A percentile compares a stretch with the other conserved stretches of the same genome.
Conservation (phyloP, 805 yeast genomes). For the Candida michaelii region DNA sequence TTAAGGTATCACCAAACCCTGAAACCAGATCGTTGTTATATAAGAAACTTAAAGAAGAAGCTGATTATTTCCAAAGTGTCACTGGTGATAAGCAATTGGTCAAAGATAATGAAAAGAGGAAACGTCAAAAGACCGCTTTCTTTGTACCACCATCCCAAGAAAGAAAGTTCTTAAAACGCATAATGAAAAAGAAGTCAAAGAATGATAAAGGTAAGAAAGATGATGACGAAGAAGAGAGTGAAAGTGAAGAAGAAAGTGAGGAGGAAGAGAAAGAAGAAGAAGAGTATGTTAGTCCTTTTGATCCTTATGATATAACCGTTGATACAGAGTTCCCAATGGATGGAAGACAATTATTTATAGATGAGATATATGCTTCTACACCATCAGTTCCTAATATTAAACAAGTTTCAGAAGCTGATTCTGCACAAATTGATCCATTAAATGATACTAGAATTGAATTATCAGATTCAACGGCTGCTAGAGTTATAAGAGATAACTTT, state of each 20-base stretch:
- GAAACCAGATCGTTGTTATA: not conserved
- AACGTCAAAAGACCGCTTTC: constrained; percentile 26
- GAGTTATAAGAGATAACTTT: constrained; percentile 26
- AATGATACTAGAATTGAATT: constrained; percentile 20
- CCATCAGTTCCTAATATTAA: constrained; percentile 21
- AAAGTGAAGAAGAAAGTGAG: constrained; percentile 13
- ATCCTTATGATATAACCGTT: constrained; percentile 34
- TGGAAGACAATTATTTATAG: constrained; percentile 32
- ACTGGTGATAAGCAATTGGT: constrained; percentile 34
- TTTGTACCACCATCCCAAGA: constrained; percentile 22
- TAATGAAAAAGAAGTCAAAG: constrained; percentile 12
- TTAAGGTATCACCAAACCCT: not conserved
- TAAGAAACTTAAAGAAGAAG: constrained; percentile 10
- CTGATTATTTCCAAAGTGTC: constrained; percentile 39
- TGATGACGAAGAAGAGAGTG: constrained; percentile 5
- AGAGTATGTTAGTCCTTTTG: constrained; percentile 37
- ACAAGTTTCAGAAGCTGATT: constrained; percentile 9
- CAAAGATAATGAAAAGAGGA: constrained; percentile 34
- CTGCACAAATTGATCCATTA: constrained; percentile 10
- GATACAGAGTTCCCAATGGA: constrained; percentile 30
- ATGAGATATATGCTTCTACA: constrained; percentile 23
- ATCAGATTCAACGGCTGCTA: constrained; percentile 31
- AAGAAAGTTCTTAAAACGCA: constrained; percentile 10
- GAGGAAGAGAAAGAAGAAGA: constrained; percentile 24
- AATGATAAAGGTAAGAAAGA: constrained; percentile 10